Evolutionary conservation across 495 filamentous ascomycete genomes (phyloP).

Genomic region (Aspergillus leporis): DNA sequence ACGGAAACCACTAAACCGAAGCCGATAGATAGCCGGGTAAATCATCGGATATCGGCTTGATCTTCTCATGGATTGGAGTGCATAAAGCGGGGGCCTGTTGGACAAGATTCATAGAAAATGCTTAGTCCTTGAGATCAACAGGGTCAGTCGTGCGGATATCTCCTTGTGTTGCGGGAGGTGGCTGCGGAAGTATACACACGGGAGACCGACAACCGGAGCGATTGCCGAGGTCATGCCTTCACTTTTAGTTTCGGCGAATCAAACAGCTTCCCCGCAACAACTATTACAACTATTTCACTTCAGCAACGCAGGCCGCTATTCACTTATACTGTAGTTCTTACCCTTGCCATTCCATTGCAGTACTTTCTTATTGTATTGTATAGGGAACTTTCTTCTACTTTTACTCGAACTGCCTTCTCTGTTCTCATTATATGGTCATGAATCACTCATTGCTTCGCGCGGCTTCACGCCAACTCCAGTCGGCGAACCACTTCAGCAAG

Average conservation of each 20-base stretch:
- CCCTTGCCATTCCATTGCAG: neutral
- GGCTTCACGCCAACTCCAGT: slow-evolving; percentile 35
- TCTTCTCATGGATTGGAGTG: neutral
- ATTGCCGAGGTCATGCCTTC: slow-evolving; percentile 18
- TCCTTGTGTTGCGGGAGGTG: neutral
- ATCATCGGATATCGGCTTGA: neutral
- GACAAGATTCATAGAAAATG: no score
- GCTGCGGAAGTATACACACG: slow-evolving; percentile 1
- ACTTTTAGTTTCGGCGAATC: neutral
- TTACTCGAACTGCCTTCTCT: neutral
- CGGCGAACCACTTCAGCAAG: slow-evolving; percentile 18
- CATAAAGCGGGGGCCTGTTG: no score
- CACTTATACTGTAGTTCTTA: neutral
- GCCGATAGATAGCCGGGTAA: neutral
- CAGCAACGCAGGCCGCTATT: neutral
- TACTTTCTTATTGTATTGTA: no score
- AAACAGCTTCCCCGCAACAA: slow-evolving; percentile 12
- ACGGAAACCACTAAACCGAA: neutral
- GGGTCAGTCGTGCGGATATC: no score
- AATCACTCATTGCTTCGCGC: slow-evolving; percentile 40
- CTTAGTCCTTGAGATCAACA: no score
- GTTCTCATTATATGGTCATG: slow-evolving; percentile 25
- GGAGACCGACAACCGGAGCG: slow-evolving; percentile 4
- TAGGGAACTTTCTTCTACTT: no score
- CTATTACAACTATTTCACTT: neutral